Evolutionary conservation across 345 rosid species (phyloP), one percentile per base, ranked within the genome.

Genomic region (Nasturtium officinale): DNA sequence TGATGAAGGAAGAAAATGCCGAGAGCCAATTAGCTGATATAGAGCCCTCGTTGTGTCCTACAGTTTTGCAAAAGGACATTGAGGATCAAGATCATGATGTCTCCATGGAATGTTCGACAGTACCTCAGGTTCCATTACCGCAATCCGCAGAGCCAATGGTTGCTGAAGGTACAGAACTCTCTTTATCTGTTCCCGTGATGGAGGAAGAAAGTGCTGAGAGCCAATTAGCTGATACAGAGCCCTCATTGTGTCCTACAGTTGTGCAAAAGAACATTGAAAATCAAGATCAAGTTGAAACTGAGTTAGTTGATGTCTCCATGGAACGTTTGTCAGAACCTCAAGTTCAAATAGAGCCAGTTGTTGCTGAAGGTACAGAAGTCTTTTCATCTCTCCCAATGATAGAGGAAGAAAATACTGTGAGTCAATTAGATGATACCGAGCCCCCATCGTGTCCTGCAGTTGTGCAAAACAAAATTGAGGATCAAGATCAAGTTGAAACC

Each of bases 401-500:
- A 2, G 17, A 25, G 33, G 58, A 25, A 12, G 33, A 53, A 25
- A 53, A 53, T 53, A 33, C 30, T 3, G 50, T 35, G n/a, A 33
- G 43, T 28, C 16, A 33, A 6, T 33, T 35, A 64, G 56, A 48
- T 58, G 66, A 69, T 32, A 9, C 32, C 0, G 23, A 50, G 17
- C 68, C 68, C 9, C 16, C 68, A 51, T 61, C 29, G 5, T 8
- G 59, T 59, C 75, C 6, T 23, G 25, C 48, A 28, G 67, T 51
- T 60, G 61, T 25, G 53, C 4, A 18, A 28, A 61, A 52, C 18
- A 29, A 38, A 3, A 61, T 8, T 40, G 53, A 61, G 16, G 69
- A 52, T 2, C 23, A 72, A 70, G 56, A 58, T 5, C n/a, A 29
- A n/a, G 30, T 53, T 40, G 25, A 40, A 20, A 40, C 62, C 38